Evolutionary conservation across 164 flowering plant species (phyloP), one percentile per base, ranked within the genome.

Genomic region (Tetracentron sinense): DNA sequence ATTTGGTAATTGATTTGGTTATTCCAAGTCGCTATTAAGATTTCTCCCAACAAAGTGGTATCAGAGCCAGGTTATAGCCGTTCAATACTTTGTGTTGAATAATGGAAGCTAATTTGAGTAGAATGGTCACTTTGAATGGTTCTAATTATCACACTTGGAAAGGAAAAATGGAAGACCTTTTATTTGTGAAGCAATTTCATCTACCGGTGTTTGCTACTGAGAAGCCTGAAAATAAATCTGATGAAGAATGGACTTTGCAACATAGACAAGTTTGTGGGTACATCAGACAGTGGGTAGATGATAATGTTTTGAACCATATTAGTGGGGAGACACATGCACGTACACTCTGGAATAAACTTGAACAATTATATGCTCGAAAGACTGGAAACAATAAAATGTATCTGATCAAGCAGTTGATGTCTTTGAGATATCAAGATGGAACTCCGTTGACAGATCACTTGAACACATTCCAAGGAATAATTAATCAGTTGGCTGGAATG

Each of bases 11-110:
- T n/a, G n/a, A n/a, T n/a, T n/a, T n/a, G n/a, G n/a, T n/a, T n/a
- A n/a, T n/a, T n/a, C n/a, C n/a, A n/a, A n/a, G n/a, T n/a, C n/a
- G n/a, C n/a, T n/a, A n/a, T n/a, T n/a, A n/a, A n/a, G n/a, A 28
- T 75, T 72, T 31, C 63, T 74, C 42, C 68, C 27, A 20, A 67
- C 66, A 62, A 71, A n/a, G 68, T 60, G 87, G 81, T 47, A 79
- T 58, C 21, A 73, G 68, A 42, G 75, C 82, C 48, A 81, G 53
- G 38, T 33, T 33, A 4, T 4, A 10, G 4, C 10, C 6, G 38
- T 33, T 4, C 38, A 33, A n/a, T n/a, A n/a, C n/a, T n/a, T n/a
- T 35, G 42, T 7, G 12, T 12, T 46, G 49, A 53, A 53, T 26
- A 26, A 15, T 26, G 4, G 56, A 53, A 53, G n/a, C 27, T 22